phyloP scores from a whole-genome alignment of 805 yeast genomes.

The Metschnikowia picachoensis region DNA sequence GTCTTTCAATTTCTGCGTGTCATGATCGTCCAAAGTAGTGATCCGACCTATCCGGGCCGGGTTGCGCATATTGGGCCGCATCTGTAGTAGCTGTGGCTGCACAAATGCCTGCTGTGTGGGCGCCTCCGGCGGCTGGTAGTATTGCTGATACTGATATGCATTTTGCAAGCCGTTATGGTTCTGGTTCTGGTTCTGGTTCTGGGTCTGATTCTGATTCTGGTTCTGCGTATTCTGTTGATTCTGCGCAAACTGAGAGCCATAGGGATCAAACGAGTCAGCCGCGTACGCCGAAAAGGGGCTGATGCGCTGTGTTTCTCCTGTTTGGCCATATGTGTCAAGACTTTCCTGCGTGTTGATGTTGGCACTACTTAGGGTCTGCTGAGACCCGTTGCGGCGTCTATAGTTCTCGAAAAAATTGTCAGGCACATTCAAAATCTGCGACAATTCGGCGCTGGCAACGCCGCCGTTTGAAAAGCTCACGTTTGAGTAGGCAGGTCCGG shows the following conservation, averaged over 20 bases:
- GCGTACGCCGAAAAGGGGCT: slow-evolving; percentile 40
- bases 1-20: slow-evolving; percentile 23
- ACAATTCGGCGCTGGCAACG: slow-evolving; percentile 20
- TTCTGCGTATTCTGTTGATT: not conserved
- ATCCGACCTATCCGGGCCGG: slow-evolving; percentile 28
- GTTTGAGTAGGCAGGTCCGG: slow-evolving; percentile 10
- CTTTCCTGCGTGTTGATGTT: not conserved
- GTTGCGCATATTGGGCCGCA: slow-evolving; percentile 1
- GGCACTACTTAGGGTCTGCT: slow-evolving; percentile 14
- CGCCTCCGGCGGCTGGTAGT: slow-evolving; percentile 3
- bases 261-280: slow-evolving; percentile 23
- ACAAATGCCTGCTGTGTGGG: slow-evolving; percentile 8
- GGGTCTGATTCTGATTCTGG: not conserved
- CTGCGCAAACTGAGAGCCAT: slow-evolving; percentile 7
- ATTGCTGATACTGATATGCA: slow-evolving; percentile 4
- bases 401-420: slow-evolving; percentile 29
- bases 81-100: slow-evolving; percentile 13
- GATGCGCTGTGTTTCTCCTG: not conserved
- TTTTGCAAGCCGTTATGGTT: not conserved
- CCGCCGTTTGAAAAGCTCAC: slow-evolving; percentile 12
- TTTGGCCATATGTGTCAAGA: slow-evolving; percentile 8
- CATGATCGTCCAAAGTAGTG: slow-evolving; percentile 28
- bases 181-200: not conserved
- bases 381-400: slow-evolving; percentile 16
- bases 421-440: slow-evolving; percentile 30